These are phyloP conservation scores for Oidiodendron maius DNA, from an alignment of 495 filamentous ascomycete species.

Conservation along the genomic window DNA sequence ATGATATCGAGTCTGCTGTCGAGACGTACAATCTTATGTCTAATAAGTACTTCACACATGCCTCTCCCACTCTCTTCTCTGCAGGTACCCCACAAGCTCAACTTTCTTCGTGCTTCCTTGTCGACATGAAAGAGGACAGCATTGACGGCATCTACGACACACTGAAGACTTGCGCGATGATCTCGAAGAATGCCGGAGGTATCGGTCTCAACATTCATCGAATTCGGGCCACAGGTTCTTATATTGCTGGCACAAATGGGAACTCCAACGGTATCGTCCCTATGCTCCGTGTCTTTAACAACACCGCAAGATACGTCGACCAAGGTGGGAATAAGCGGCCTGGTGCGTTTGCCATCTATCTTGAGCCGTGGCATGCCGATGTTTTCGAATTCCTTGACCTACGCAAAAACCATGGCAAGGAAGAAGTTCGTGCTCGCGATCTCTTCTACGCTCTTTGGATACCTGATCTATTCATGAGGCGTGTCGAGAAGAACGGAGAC, in stretches of 20 bases:
- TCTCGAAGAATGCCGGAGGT: constrained; percentile 97
- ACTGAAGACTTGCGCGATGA: constrained; percentile 98
- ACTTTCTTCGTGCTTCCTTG: constrained; percentile 93
- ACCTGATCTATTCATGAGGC: constrained; percentile 98
- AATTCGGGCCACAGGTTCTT: constrained; percentile 93
- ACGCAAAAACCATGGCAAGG: constrained; percentile 98
- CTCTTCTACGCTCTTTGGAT: constrained; percentile 98
- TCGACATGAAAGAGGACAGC: constrained; percentile 98
- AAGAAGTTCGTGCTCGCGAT: constrained; percentile 94
- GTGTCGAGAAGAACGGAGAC: constrained; percentile 87
- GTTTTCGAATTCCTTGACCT: constrained; percentile 96
- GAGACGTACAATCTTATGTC: constrained; percentile 99
- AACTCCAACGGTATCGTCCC: constrained; percentile 96
- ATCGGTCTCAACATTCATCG: constrained; percentile 94
- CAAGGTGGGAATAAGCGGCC: constrained; percentile 99
- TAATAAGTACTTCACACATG: constrained; percentile 94
- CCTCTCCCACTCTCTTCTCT: constrained; percentile 96
- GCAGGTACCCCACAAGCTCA: constrained; percentile 92
- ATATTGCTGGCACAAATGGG: constrained; percentile 96
- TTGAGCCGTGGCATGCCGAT: constrained; percentile 99
- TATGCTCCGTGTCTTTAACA: constrained; percentile 98
- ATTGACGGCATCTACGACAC: constrained; percentile 99
- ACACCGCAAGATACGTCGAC: constrained; percentile 96
- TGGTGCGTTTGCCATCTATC: constrained; percentile 96
- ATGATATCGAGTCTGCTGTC: constrained; percentile 86